A percentile compares a stretch with the other conserved stretches of the same genome.
These are phyloP conservation scores for Ogataea naganishii DNA, from an alignment of 805 yeast species.

Conservation along the genomic window DNA sequence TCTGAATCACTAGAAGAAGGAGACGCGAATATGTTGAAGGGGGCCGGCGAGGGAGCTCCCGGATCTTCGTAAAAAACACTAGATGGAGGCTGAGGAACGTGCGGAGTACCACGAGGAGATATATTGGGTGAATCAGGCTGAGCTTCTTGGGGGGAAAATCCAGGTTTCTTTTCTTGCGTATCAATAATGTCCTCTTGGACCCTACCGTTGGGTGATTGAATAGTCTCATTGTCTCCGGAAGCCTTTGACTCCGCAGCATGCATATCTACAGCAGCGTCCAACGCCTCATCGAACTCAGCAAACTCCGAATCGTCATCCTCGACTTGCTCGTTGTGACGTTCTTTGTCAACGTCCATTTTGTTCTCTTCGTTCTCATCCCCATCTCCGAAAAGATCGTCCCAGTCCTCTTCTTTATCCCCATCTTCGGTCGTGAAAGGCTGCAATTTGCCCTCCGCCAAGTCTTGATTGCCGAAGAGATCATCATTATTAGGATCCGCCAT, in stretches of 20 bases:
- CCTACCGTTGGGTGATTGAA: constrained; percentile 11
- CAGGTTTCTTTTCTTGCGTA: constrained; percentile 1
- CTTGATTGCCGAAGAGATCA: too few relatives aligned
- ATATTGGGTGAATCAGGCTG: too few relatives aligned
- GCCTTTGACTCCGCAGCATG: constrained; percentile 1
- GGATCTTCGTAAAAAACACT: constrained; percentile 66
- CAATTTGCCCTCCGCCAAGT: constrained; percentile 2
- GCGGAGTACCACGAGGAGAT: too few relatives aligned
- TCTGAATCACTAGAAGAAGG: constrained; percentile 17
- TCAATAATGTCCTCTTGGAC: constrained; percentile 1
- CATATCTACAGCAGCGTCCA: constrained; percentile 3
- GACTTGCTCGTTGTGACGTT: neutral
- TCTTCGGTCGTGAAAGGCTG: constrained; percentile 1
- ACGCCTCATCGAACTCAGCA: neutral
- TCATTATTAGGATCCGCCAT: too few relatives aligned
- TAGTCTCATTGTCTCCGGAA: constrained; percentile 1
- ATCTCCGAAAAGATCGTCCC: neutral
- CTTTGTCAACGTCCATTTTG: neutral
- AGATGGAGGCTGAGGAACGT: constrained; percentile 37
- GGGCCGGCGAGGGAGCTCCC: constrained; percentile 72
- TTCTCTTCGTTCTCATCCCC: neutral
- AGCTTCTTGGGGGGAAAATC: too few relatives aligned
- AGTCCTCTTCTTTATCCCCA: constrained; percentile 7
- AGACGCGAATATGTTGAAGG: constrained; percentile 37
- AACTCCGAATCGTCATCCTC: neutral